Conservation (phyloP, 78 protist genomes). For the Dictyostelium discoideum region dicty_2.7 NC_007090.3:4769001-4769500, state of each 20-base stretch:
- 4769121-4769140: slow-evolving; percentile 67
- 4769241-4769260: slow-evolving; percentile 36
- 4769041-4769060: not conserved
- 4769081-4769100: not conserved
- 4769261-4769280: slow-evolving; percentile 22
- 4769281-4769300: not conserved
- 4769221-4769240: slow-evolving; percentile 46
- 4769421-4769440: not conserved
- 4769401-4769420: slow-evolving; percentile 28
- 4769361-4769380: not conserved
- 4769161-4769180: slow-evolving; percentile 17
- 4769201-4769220: slow-evolving; percentile 31
- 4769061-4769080: not conserved
- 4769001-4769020: not conserved
- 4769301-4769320: not conserved
- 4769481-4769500: not conserved
- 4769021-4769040: slow-evolving; percentile 1
- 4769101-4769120: slow-evolving; percentile 34
- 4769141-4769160: not conserved
- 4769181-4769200: slow-evolving; percentile 29
- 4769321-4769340: not conserved
- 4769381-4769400: slow-evolving; percentile 4
- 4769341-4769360: not conserved
- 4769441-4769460: not conserved
- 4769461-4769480: slow-evolving; percentile 15